Base-by-base conservation (phyloP, 176 grass and related monocot genomes). In the Bolboschoenus planiculmis region DNA sequence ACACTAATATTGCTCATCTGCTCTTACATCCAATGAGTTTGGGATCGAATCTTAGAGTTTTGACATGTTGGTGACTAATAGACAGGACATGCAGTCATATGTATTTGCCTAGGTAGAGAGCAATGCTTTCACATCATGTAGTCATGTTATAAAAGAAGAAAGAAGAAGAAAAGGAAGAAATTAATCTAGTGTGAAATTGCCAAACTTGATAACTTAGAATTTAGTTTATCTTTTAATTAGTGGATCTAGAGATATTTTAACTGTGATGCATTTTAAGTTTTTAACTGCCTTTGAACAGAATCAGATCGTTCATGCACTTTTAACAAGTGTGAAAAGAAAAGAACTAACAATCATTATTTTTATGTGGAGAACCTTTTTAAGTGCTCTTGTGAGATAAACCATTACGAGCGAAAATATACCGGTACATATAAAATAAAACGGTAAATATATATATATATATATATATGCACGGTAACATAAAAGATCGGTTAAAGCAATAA, bases 31-130 rank as follows among this genome's bases (percentile, higher is more conserved):
- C 44, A 76, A 76, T 76, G 46, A 51, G 43, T 51, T 76, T 51
- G 72, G 26, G 44, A 73, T 73, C 40, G 37, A 26, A 73, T 73
- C 68, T 76, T 10, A 20, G 13, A 14, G 68, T 73, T 75, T 51
- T 76, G 44, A 76, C 72, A 76, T 76, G 72, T 50, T 18, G 13
- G 44, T 76, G 44, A 51, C 24, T 76, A 76, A 76, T 11, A 76
- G 44, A 76, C 5, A 14, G 5, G 72, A 51, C 72, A 76, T 76
- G 71, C 21, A 26, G 7, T 43, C 68, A 73, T 72, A 73, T 74
- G 21, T 15, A 44, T 74, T 43, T 26, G 42, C 40, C n/a, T 70
- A 70, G 65, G 67, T 72, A 40, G 34, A 63, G 29, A 68, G 65
- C 39, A 76, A 76, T 51, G 43, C 72, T 48, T 77, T 77, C 26